Evolutionary conservation across 176 grass and related monocot species (phyloP).

Genomic region (Aegilops speltoides): DNA sequence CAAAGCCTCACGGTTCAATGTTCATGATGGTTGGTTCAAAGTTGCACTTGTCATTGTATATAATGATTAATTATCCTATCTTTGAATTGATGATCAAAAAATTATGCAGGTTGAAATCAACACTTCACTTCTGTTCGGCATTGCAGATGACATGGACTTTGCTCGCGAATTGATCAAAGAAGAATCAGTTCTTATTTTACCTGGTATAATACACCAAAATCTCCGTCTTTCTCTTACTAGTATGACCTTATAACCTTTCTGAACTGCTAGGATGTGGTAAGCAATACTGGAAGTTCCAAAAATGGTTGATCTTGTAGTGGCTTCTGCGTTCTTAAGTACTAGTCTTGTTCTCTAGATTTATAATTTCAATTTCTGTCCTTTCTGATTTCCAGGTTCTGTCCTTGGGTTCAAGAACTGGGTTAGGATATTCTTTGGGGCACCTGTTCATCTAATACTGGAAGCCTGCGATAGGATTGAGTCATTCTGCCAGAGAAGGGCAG

Average conservation of each 20-base stretch:
- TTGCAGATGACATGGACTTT: conserved; percentile 82
- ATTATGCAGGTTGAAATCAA: conserved; percentile 73
- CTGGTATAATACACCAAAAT: conserved; percentile 46
- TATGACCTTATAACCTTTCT: not conserved
- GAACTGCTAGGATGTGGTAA: not conserved
- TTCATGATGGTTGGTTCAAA: conserved; percentile 79
- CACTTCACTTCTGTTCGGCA: conserved; percentile 52
- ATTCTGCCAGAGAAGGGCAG: conserved; percentile 59
- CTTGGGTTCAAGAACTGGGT: conserved; percentile 92
- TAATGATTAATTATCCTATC: not conserved
- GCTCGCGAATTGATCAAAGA: conserved; percentile 79
- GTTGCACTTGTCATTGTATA: not conserved
- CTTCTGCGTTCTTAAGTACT: not conserved
- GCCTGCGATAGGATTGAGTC: conserved; percentile 77
- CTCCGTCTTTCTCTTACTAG: not conserved
- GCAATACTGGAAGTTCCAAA: not conserved
- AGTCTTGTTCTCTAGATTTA: not conserved
- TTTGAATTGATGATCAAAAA: not conserved
- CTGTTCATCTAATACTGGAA: conserved; percentile 46
- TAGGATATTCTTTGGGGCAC: conserved; percentile 83
- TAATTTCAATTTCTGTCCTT: not conserved
- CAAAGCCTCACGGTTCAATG: conserved; percentile 84
- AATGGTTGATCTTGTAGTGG: not conserved
- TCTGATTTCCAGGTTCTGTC: conserved; percentile 59
- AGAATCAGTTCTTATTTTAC: conserved; percentile 79